These are phyloP conservation scores for Dendrobium chrysotoxum DNA, from an alignment of 106 monocot genomes.

Conservation along the genomic window DNA sequence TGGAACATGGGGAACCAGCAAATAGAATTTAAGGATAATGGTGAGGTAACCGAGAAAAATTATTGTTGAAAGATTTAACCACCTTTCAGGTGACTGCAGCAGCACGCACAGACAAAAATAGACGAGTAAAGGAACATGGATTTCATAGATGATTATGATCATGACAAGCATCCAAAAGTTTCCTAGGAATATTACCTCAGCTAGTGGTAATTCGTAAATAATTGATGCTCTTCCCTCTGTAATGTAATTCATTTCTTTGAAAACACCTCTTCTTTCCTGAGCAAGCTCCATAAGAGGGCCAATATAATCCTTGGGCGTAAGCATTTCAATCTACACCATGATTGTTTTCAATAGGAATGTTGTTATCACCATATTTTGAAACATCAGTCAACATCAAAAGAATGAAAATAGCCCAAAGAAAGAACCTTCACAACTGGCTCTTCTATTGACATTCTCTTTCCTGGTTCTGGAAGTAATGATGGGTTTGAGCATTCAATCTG, in stretches of 20 bases:
- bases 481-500: slow-evolving; percentile 97
- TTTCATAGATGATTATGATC: neutral
- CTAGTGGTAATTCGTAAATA: slow-evolving; percentile 78
- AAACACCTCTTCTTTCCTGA: slow-evolving; percentile 93
- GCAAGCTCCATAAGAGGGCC: slow-evolving; percentile 95
- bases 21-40: neutral
- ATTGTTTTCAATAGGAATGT: neutral
- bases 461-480: slow-evolving; percentile 85
- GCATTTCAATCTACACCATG: slow-evolving; percentile 77
- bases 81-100: neutral
- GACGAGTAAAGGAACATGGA: neutral
- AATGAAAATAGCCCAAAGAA: slow-evolving; percentile 4
- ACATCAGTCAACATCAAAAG: neutral
- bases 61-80: neutral
- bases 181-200: slow-evolving; percentile 49
- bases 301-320: slow-evolving; percentile 92
- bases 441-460: slow-evolving; percentile 75
- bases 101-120: neutral
- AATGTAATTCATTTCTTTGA: slow-evolving; percentile 93
- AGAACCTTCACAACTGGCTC: slow-evolving; percentile 92
- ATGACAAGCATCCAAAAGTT: neutral
- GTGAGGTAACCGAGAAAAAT: neutral
- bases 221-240: slow-evolving; percentile 81
- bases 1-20: neutral
- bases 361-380: too few relatives aligned